These are phyloP conservation scores for Argentina anserina DNA, from an alignment of 306 rosid genomes.

Conservation along the genomic window DNA sequence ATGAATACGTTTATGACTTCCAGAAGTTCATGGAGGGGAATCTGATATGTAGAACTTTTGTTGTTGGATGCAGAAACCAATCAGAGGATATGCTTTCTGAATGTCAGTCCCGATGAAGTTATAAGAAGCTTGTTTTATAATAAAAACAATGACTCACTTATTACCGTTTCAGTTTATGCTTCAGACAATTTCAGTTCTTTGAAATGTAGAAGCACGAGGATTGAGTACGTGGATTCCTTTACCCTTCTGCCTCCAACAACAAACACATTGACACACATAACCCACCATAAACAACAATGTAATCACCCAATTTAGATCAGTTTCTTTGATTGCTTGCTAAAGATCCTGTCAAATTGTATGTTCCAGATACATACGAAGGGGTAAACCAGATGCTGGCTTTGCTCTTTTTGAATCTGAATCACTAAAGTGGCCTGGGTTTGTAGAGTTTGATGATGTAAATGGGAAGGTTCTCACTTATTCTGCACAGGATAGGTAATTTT, in stretches of 20 bases:
- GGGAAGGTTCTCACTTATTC: conserved; percentile 92
- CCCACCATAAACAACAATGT: background rate
- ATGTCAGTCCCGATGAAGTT: conserved; percentile 83
- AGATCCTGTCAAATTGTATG: conserved; percentile 20
- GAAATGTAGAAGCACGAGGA: conserved; percentile 90
- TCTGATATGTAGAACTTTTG: conserved; percentile 15
- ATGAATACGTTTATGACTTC: conserved; percentile 3
- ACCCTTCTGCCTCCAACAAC: background rate
- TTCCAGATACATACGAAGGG: conserved; percentile 75
- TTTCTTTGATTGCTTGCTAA: conserved; percentile 16
- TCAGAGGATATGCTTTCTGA: conserved; percentile 82
- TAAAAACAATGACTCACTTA: conserved; percentile 87
- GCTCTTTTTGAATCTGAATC: conserved; percentile 90
- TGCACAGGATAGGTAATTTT: conserved; percentile 71
- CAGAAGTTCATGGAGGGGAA: conserved; percentile 19
- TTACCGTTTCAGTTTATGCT: conserved; percentile 91
- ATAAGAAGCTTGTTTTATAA: conserved; percentile 88
- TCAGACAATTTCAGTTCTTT: conserved; percentile 90
- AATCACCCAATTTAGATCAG: background rate
- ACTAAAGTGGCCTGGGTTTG: conserved; percentile 95
- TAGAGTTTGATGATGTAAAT: conserved; percentile 92
- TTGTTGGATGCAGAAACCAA: conserved; percentile 66
- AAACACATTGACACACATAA: background rate
- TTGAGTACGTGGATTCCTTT: conserved; percentile 50
- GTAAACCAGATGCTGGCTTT: conserved; percentile 85